Evolutionary conservation across 768 basidiomycete species (phyloP).

Genomic region (Termitomyces sp.): DNA sequence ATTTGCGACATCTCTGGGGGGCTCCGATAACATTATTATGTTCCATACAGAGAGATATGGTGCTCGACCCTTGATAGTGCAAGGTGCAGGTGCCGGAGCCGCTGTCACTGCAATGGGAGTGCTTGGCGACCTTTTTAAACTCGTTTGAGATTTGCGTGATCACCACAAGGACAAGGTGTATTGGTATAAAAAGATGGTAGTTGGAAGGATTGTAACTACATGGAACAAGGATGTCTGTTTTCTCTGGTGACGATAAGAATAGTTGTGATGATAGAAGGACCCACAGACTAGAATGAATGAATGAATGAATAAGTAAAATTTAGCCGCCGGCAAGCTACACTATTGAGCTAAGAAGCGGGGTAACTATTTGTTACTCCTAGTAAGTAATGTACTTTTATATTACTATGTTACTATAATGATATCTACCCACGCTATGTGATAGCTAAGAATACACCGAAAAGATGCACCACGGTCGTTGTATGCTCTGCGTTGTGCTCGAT

Average conservation of each 20-base stretch:
- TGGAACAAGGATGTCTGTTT: background rate
- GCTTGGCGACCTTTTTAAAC: slow-evolving; percentile 75
- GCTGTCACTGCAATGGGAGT: slow-evolving; percentile 99
- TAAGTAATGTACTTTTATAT: too few species aligned
- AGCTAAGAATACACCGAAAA: too few species aligned
- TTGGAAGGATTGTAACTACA: background rate
- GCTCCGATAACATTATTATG: slow-evolving; percentile 97
- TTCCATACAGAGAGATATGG: slow-evolving; percentile 94
- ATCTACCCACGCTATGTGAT: too few species aligned
- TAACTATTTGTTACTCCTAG: too few species aligned
- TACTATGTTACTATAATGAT: too few species aligned
- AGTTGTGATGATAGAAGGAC: background rate
- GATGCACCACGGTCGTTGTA: too few species aligned
- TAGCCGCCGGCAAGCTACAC: too few species aligned
- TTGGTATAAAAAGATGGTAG: background rate
- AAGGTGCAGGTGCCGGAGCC: slow-evolving; percentile 96
- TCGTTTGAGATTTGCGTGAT: slow-evolving; percentile 20
- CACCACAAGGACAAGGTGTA: background rate
- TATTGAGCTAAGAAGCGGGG: too few species aligned
- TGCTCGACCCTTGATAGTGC: slow-evolving; percentile 83
- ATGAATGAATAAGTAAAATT: too few species aligned
- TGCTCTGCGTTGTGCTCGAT: too few species aligned
- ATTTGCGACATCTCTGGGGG: slow-evolving; percentile 92
- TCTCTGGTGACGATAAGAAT: background rate
- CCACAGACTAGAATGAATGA: background rate